Base-by-base conservation (phyloP, 257 asterid species). In the Avicennia marina region DNA sequence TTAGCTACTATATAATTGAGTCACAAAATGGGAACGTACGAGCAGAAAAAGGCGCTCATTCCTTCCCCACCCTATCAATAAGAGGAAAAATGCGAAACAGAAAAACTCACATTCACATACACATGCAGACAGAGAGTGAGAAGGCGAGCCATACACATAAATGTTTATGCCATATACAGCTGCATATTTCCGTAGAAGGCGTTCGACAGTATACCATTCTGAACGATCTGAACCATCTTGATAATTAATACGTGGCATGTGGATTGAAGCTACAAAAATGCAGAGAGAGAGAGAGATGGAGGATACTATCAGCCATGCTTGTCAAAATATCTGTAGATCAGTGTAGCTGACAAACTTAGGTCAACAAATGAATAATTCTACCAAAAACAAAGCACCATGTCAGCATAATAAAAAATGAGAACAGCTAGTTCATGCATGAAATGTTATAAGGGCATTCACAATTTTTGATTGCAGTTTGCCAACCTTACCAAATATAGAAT, bases 191-290 rank as follows among this genome's bases (percentile, higher is more conserved):
- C 85, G 78, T 36, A 87, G 75, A 36, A 83, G 95, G 53, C 96
- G 95, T 72, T 91, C 98, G 44, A 87, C 86, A 32, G 93, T 67
- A 63, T 91, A 85, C 98, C 96, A 91, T 65, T 85, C 94, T 56
- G 96, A 83, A 47, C 88, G 95, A 67, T 91, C 86, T 16, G 90
- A 70, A 25, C 77, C 77, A 40, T 71, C 84, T 65, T 79, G 98
- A 74, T 79, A 87, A 47, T 93, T 90, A 42, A 91, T 85, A 58
- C 96, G 76, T 49, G 96, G 96, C 95, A 85, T 85, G 79, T 91
- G 96, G 65, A 87, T 80, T 42, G 98, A 87, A 78, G 94, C 98
- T 87, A 71, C 40, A 59, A 52, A 65, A 27, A 25, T 41, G 22
- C 27, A 57, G 56, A 49, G 16, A 68, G 29, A 31, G 7, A 43